A percentile compares a stretch with the other conserved stretches of the same genome.
These are phyloP conservation scores for Aspergillus texensis DNA, from an alignment of 2,329 filamentous ascomycete species.

Conservation along the genomic window DNA sequence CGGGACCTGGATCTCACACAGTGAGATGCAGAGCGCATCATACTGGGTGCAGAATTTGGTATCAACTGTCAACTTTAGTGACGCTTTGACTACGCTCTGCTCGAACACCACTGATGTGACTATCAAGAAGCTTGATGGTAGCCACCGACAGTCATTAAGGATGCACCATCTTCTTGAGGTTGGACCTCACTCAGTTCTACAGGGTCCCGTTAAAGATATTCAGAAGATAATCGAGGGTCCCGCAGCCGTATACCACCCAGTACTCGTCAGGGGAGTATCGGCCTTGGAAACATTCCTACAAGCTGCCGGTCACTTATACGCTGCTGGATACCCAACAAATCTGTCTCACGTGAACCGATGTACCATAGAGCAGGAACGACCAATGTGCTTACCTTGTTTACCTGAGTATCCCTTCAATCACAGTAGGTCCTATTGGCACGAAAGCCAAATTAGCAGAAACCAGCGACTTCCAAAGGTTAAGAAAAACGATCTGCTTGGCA, in stretches of 20 bases:
- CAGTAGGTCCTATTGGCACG: neutral
- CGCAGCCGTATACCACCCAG: neutral
- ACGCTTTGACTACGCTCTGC: too few relatives aligned
- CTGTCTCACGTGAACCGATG: neutral
- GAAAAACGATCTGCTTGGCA: constrained; percentile 19
- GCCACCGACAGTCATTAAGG: too few relatives aligned
- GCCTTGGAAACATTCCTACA: neutral
- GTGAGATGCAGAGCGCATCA: too few relatives aligned
- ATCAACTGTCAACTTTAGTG: too few relatives aligned
- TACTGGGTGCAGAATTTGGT: too few relatives aligned
- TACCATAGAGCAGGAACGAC: too few relatives aligned
- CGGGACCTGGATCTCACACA: too few relatives aligned
- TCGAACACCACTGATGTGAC: too few relatives aligned
- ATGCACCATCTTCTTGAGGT: constrained; percentile 19
- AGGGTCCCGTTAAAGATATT: constrained; percentile 19
- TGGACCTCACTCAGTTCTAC: constrained; percentile 23
- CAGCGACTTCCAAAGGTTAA: neutral
- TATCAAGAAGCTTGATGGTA: too few relatives aligned
- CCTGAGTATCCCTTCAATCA: neutral
- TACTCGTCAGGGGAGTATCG: neutral
- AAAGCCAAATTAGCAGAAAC: neutral
- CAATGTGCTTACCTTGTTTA: neutral
- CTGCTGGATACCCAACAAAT: neutral
- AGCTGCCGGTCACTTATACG: neutral
- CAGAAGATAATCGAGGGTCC: neutral